phyloP scores from a whole-genome alignment of 202 grass and related monocot genomes.

The Sporobolus alterniflorus region DNA sequence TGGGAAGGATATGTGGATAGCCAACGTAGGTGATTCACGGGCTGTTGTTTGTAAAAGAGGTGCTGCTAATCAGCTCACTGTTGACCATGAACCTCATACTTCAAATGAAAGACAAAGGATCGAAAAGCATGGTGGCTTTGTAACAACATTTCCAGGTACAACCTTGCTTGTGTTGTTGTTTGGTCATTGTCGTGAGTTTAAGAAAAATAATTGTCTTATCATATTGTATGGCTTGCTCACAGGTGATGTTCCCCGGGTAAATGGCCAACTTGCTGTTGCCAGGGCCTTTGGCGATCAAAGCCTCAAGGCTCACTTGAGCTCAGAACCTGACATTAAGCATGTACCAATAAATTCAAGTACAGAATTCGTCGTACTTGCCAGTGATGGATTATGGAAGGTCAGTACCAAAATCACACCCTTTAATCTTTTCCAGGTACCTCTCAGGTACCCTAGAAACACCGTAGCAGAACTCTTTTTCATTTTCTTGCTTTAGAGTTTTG shows the following conservation, averaged over 20 bases:
- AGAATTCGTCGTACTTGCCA: constrained; percentile 96
- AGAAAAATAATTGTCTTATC: constrained; percentile 19
- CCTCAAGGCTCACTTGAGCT: constrained; percentile 96
- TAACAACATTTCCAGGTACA: constrained; percentile 98
- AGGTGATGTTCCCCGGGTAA: constrained; percentile 99
- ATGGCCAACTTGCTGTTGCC: constrained; percentile 98
- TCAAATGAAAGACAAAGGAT: constrained; percentile 85
- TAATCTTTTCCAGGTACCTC: too few species aligned
- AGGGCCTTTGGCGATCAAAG: constrained; percentile 98
- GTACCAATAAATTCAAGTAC: constrained; percentile 72
- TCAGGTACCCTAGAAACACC: too few species aligned
- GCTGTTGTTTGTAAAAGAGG: constrained; percentile 92
- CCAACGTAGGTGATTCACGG: constrained; percentile 94
- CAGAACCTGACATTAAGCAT: constrained; percentile 88
- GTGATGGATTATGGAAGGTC: constrained; percentile 99
- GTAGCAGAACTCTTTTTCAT: too few species aligned
- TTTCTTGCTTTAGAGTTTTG: neutral
- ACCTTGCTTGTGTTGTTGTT: constrained; percentile 12
- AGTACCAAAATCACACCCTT: constrained; percentile 20
- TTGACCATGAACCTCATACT: constrained; percentile 89
- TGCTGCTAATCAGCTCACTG: constrained; percentile 89
- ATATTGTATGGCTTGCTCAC: constrained; percentile 1
- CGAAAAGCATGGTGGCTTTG: constrained; percentile 94
- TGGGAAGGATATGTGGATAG: constrained; percentile 99
- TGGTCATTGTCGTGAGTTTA: neutral